Conservation (phyloP, 352 stramenopile genomes). For the Thraustochytrium sp. region DNA sequence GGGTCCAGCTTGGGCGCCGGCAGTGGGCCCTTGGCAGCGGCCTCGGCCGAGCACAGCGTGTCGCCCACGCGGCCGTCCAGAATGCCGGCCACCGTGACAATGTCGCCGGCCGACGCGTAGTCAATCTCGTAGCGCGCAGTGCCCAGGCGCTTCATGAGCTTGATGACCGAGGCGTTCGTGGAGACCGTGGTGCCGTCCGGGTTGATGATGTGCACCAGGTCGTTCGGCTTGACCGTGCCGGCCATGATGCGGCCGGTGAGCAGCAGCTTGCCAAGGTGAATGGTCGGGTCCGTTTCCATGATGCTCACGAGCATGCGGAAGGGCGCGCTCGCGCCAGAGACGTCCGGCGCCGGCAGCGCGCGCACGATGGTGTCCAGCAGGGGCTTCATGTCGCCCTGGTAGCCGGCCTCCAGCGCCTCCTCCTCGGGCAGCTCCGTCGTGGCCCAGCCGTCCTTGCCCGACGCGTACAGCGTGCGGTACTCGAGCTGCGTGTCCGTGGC, state of each 20-base stretch:
- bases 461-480: conserved; percentile 91
- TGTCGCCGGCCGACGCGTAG: conserved; percentile 84
- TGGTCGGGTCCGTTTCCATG: conserved; percentile 93
- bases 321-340: conserved; percentile 58
- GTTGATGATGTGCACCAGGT: conserved; percentile 80
- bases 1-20: conserved; percentile 73
- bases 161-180: conserved; percentile 65
- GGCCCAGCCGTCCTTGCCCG: conserved; percentile 89
- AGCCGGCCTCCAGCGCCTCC: conserved; percentile 47
- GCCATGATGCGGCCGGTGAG: conserved; percentile 89
- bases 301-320: conserved; percentile 95
- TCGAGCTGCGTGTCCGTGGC: conserved; percentile 91
- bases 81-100: conserved; percentile 92
- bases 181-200: conserved; percentile 71
- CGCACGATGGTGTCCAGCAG: conserved; percentile 93
- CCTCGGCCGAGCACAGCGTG: conserved; percentile 69
- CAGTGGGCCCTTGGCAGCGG: conserved; percentile 52
- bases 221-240: conserved; percentile 77
- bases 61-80: conserved; percentile 66
- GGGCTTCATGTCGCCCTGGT: conserved; percentile 75
- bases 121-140: conserved; percentile 72
- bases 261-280: conserved; percentile 73
- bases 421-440: conserved; percentile 66
- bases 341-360: conserved; percentile 78
- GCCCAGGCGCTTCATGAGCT: conserved; percentile 74